These are phyloP conservation scores for Acacia pycnantha DNA, from an alignment of 331 rosid species.

Conservation along the genomic window DNA sequence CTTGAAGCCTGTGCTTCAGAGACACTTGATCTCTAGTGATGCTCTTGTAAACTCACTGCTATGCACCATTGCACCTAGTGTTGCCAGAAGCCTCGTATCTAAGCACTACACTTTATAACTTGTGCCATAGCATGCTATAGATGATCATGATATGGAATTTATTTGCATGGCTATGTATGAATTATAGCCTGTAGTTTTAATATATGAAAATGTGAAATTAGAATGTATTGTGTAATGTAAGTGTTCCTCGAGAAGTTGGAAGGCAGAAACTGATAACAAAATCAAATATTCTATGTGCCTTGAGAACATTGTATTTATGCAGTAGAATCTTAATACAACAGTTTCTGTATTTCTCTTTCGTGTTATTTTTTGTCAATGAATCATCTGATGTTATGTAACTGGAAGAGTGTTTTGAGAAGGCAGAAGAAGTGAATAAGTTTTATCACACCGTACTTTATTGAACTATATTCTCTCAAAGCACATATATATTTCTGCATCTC, in stretches of 20 bases:
- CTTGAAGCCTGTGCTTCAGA: neutral
- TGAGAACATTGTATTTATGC: neutral
- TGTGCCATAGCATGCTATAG: neutral
- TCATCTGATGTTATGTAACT: neutral
- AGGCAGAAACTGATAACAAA: neutral
- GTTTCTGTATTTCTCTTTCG: too few relatives aligned
- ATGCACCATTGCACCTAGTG: neutral
- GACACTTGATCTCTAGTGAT: neutral
- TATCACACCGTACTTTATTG: neutral
- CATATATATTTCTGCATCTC: neutral
- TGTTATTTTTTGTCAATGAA: neutral
- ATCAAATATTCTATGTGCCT: neutral
- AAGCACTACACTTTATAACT: neutral
- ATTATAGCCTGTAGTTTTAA: neutral
- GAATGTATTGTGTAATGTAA: neutral
- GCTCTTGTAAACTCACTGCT: neutral
- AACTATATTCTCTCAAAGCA: neutral
- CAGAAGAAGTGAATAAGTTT: neutral
- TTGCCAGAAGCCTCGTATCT: neutral
- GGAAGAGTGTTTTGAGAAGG: neutral
- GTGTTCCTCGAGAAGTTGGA: conserved; percentile 8
- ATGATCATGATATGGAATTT: neutral
- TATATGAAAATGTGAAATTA: neutral
- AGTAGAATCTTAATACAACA: neutral
- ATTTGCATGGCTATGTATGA: neutral